Conservation (phyloP, 345 rosid species). For the Sapria himalayana region DNA sequence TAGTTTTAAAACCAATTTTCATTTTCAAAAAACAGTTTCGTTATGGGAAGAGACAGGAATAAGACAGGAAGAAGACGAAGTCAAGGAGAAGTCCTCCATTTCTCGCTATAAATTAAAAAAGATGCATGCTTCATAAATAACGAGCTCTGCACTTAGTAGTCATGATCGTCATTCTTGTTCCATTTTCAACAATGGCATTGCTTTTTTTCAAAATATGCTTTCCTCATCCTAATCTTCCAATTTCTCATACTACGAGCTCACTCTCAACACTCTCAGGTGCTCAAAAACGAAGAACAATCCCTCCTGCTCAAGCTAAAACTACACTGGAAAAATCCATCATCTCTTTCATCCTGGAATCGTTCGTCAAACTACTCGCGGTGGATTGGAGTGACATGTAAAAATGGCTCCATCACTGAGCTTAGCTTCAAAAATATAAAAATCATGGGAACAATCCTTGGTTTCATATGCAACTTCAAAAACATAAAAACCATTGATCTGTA, state of each 20-base stretch:
- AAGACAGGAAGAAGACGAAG: no score
- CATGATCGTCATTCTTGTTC: no score
- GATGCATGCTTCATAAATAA: no score
- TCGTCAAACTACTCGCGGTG: slow-evolving; percentile 28
- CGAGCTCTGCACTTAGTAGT: no score
- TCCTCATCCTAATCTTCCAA: slow-evolving; percentile 4
- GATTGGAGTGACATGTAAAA: slow-evolving; percentile 27
- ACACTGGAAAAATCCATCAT: slow-evolving; percentile 20
- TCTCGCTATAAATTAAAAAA: no score
- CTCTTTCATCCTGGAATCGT: slow-evolving; percentile 19
- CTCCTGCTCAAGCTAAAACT: slow-evolving; percentile 19
- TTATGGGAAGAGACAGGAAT: no score
- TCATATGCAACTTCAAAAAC: slow-evolving; percentile 34
- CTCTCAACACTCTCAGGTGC: no score
- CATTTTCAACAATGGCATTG: no score
- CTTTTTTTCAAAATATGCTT: no score
- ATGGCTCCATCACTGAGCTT: slow-evolving; percentile 22
- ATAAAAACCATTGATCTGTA: slow-evolving; percentile 13
- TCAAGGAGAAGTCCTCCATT: no score
- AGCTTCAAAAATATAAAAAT: slow-evolving; percentile 18
- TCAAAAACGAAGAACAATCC: slow-evolving; percentile 16
- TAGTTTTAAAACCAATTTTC: no score
- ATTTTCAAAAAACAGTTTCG: no score
- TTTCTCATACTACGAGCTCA: slow-evolving; percentile 7
- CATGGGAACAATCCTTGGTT: slow-evolving; percentile 34